These are phyloP conservation scores for Pythium folliculosum DNA, from an alignment of 352 stramenopile genomes.

Conservation along the genomic window DNA sequence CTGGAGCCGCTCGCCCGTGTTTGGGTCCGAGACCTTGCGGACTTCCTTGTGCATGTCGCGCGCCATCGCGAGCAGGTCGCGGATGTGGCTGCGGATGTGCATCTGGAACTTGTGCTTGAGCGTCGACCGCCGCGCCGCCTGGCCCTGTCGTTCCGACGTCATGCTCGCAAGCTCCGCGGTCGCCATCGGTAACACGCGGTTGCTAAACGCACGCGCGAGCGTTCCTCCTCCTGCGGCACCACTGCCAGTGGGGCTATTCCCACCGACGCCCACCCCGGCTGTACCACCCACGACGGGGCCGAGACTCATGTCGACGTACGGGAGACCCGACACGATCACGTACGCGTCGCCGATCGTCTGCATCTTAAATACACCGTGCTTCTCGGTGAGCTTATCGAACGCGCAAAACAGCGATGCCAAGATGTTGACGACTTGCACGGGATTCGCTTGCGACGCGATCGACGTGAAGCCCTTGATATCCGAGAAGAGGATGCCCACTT, in stretches of 20 bases:
- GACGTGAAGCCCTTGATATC: slow-evolving; percentile 93
- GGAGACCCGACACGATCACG: slow-evolving; percentile 86
- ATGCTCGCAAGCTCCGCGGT: slow-evolving; percentile 20
- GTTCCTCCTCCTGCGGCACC: not conserved
- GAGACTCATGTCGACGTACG: slow-evolving; percentile 87
- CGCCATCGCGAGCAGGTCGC: slow-evolving; percentile 77
- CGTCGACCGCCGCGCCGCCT: slow-evolving; percentile 50
- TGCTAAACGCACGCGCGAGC: slow-evolving; percentile 32
- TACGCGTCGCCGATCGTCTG: slow-evolving; percentile 94
- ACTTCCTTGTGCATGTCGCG: slow-evolving; percentile 88
- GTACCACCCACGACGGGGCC: slow-evolving; percentile 42
- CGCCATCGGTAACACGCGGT: slow-evolving; percentile 54
- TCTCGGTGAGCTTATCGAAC: slow-evolving; percentile 91
- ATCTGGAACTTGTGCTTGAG: slow-evolving; percentile 85
- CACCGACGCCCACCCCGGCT: not conserved
- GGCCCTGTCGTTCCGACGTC: slow-evolving; percentile 19
- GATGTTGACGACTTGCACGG: slow-evolving; percentile 89
- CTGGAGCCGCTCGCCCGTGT: slow-evolving; percentile 79
- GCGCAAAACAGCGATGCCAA: slow-evolving; percentile 90
- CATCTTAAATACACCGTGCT: slow-evolving; percentile 94
- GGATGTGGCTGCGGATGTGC: slow-evolving; percentile 80
- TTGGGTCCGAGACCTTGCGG: slow-evolving; percentile 80
- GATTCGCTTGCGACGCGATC: slow-evolving; percentile 82
- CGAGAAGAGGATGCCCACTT: slow-evolving; percentile 89
- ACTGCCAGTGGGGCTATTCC: slow-evolving; percentile 10